Conservation (phyloP, 345 rosid species). For the Lumnitzera littorea region DNA sequence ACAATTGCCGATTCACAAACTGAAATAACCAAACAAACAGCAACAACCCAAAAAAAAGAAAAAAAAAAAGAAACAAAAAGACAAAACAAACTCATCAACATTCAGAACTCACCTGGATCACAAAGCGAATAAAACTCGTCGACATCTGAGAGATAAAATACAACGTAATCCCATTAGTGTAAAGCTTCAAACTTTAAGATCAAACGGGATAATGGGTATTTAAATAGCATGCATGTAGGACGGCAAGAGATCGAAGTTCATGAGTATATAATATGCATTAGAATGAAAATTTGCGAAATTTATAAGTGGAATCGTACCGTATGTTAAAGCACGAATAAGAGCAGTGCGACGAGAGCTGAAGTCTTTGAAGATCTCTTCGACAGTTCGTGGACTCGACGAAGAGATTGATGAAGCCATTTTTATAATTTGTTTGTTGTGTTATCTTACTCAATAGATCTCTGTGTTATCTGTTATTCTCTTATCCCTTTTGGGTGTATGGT, state of each 20-base stretch:
- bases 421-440: too few relatives aligned
- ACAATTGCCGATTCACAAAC: not conserved
- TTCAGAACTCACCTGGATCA: slow-evolving; percentile 75
- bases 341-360: slow-evolving; percentile 65
- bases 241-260: not conserved
- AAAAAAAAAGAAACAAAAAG: not conserved
- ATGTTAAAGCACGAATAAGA: slow-evolving; percentile 85
- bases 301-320: slow-evolving; percentile 30
- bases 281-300: not conserved
- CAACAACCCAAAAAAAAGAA: too few relatives aligned
- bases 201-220: not conserved
- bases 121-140: slow-evolving; percentile 83
- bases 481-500: slow-evolving; percentile 5
- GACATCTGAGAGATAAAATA: slow-evolving; percentile 49
- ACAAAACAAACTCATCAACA: not conserved
- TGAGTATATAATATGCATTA: not conserved
- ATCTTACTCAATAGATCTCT: not conserved
- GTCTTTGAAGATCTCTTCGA: slow-evolving; percentile 95
- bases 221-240: not conserved
- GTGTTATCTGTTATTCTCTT: not conserved
- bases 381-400: slow-evolving; percentile 71
- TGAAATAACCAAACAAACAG: too few relatives aligned
- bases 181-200: not conserved
- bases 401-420: slow-evolving; percentile 17
- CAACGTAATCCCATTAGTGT: not conserved